Percentiles rank a stretch among this genome's conserved stretches.
Conservation (phyloP, 164 flowering plant species). For the Annona cherimola region DNA sequence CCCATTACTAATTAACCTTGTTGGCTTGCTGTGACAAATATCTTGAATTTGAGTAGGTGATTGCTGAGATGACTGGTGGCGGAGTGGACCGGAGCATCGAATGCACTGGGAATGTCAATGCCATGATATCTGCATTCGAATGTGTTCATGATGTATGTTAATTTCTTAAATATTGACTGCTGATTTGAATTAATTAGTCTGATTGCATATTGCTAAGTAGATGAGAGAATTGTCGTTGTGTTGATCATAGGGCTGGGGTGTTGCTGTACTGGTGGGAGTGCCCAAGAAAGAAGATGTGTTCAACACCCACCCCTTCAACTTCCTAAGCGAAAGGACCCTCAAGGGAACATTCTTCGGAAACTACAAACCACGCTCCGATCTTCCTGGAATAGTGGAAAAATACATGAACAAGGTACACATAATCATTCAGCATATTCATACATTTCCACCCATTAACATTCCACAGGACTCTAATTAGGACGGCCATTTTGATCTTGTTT, state of each 20-base stretch:
- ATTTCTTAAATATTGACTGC: background rate
- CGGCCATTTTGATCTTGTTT: background rate
- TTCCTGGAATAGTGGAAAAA: constrained; percentile 48
- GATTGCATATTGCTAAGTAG: background rate
- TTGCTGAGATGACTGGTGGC: constrained; percentile 63
- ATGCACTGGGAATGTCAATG: constrained; percentile 50
- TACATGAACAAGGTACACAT: constrained; percentile 18
- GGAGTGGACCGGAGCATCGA: constrained; percentile 67
- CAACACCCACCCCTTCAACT: constrained; percentile 12
- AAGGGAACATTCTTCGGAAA: constrained; percentile 46
- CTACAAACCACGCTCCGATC: constrained; percentile 55
- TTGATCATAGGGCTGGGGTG: constrained; percentile 18
- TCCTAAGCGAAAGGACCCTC: constrained; percentile 49
- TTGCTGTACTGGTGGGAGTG: constrained; percentile 19
- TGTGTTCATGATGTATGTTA: constrained; percentile 60
- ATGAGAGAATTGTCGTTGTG: background rate
- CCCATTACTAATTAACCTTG: background rate
- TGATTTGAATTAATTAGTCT: background rate
- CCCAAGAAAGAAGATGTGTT: constrained; percentile 15
- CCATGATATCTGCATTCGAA: constrained; percentile 76
- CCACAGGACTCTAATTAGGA: no score
- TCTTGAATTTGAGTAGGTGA: constrained; percentile 24
- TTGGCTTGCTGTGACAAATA: background rate
- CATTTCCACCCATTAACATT: no score
- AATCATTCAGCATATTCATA: no score